These are phyloP conservation scores for Acer campestre DNA, from an alignment of 345 rosid genomes.

Conservation along the genomic window DNA sequence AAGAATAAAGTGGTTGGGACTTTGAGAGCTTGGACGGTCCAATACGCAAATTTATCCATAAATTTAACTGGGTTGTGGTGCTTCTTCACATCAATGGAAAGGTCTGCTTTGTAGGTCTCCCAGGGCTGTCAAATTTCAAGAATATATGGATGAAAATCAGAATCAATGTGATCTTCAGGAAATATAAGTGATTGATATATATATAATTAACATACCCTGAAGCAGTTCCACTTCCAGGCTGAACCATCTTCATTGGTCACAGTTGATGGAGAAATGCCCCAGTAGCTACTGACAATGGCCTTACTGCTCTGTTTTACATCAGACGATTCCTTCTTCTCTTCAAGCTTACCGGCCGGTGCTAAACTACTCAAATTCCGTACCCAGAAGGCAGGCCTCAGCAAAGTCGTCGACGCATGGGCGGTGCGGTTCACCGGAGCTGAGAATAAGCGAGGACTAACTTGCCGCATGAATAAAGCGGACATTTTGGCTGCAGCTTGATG, in stretches of 20 bases:
- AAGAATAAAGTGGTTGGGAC: conserved; percentile 49
- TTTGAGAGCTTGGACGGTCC: conserved; percentile 62
- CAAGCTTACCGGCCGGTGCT: too few species aligned
- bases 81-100: conserved; percentile 54
- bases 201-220: conserved; percentile 39
- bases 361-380: conserved; percentile 18
- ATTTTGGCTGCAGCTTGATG: neutral
- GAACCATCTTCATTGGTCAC: conserved; percentile 62
- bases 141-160: neutral
- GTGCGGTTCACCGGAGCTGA: conserved; percentile 11
- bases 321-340: conserved; percentile 4
- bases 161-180: neutral
- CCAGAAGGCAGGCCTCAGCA: conserved; percentile 4
- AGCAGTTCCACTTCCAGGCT: conserved; percentile 71
- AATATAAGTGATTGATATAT: neutral
- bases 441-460: neutral
- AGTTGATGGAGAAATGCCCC: conserved; percentile 54
- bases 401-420: neutral
- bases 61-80: conserved; percentile 52
- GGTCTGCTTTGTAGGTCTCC: conserved; percentile 62
- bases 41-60: conserved; percentile 59
- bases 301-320: conserved; percentile 5
- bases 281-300: conserved; percentile 39
- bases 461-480: conserved; percentile 9
- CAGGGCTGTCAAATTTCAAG: conserved; percentile 42